phyloP scores from a whole-genome alignment of 1,139 yeast species.

The Candida labiduridarum region DNA sequence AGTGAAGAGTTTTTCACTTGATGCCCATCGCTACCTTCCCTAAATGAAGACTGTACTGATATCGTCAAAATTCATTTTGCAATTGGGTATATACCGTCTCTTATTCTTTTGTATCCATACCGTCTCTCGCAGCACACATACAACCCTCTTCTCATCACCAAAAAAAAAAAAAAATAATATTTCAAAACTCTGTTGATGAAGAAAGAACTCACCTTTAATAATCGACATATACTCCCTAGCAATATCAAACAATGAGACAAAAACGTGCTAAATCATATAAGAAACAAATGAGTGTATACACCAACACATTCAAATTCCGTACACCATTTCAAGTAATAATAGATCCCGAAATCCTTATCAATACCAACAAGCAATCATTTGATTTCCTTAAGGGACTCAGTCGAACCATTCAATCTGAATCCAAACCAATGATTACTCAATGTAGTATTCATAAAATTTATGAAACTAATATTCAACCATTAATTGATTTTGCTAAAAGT shows the following conservation, averaged over 20 bases:
- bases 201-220: conserved; percentile 1
- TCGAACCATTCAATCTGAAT: conserved; percentile 81
- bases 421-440: conserved; percentile 94
- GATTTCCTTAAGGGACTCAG: conserved; percentile 77
- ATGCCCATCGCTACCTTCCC: no score
- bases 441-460: conserved; percentile 91
- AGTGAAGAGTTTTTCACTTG: no score
- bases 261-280: conserved; percentile 93
- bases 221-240: background rate
- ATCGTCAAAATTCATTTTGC: no score
- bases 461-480: conserved; percentile 65
- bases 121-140: background rate
- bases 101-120: no score
- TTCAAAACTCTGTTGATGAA: background rate
- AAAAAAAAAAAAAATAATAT: conserved; percentile 2
- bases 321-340: conserved; percentile 90
- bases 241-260: conserved; percentile 68
- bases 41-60: no score
- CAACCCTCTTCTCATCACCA: conserved; percentile 1
- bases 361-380: conserved; percentile 63
- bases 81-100: no score
- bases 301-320: conserved; percentile 86
- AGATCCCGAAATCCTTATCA: conserved; percentile 75
- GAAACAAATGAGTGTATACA: conserved; percentile 85
- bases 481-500: conserved; percentile 75